Conservation (phyloP, 768 basidiomycete species). For the Xanthoconium stramineum region DNA sequence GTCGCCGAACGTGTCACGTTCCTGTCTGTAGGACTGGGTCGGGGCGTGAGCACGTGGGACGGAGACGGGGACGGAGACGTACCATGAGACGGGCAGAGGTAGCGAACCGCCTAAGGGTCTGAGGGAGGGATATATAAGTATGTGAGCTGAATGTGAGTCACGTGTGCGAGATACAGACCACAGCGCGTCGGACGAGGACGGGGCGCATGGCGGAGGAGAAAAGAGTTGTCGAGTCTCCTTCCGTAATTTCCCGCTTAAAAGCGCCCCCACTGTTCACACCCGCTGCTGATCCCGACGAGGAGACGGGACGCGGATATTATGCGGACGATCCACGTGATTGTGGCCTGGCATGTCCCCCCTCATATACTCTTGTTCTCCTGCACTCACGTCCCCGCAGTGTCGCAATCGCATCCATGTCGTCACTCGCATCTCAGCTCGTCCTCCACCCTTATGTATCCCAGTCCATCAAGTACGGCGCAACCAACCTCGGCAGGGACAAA, state of each 20-base stretch:
- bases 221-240: background rate
- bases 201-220: constrained; percentile 10
- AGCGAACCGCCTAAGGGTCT: constrained; percentile 21
- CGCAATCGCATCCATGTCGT: constrained; percentile 15
- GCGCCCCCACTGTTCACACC: background rate
- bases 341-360: background rate
- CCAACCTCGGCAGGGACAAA: constrained; percentile 91
- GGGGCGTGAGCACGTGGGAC: background rate
- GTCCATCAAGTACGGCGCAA: constrained; percentile 70
- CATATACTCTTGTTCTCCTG: background rate
- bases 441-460: constrained; percentile 82
- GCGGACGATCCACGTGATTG: constrained; percentile 29
- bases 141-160: constrained; percentile 14
- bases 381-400: background rate
- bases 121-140: background rate
- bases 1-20: constrained; percentile 95
- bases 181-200: constrained; percentile 12
- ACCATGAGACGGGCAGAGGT: constrained; percentile 34
- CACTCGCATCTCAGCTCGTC: constrained; percentile 70
- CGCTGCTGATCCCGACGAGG: background rate
- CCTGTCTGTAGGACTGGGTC: constrained; percentile 63
- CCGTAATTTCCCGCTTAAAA: constrained; percentile 11
- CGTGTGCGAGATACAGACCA: constrained; percentile 17
- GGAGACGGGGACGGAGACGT: constrained; percentile 19
- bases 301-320: background rate